Evolutionary conservation across 345 rosid genomes (phyloP).

Genomic region (Ricinus communis): DNA sequence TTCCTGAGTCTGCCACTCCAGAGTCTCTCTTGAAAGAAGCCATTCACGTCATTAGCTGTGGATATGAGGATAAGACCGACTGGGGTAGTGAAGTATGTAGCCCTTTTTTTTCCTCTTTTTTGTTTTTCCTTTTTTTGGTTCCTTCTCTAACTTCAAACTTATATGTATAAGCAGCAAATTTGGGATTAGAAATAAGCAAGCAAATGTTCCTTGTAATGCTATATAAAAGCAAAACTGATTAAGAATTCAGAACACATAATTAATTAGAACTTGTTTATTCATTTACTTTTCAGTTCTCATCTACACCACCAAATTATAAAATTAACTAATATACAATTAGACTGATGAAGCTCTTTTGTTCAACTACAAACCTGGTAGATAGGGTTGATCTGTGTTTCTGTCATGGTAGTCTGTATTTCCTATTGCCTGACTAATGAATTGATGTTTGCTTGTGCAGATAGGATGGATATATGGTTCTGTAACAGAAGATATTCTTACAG

Average conservation of each 20-base stretch:
- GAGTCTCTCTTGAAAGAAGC: constrained; percentile 44
- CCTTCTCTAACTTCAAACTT: background rate
- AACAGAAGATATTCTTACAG: constrained; percentile 42
- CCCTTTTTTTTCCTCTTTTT: background rate
- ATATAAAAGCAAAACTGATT: background rate
- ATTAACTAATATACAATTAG: background rate
- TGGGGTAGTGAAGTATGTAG: constrained; percentile 44
- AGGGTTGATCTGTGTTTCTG: too few species aligned
- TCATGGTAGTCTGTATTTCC: background rate
- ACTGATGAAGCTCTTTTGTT: background rate
- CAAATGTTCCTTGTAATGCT: background rate
- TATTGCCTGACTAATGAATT: background rate
- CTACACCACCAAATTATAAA: background rate
- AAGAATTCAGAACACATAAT: background rate
- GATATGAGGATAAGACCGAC: constrained; percentile 49
- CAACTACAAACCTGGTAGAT: background rate
- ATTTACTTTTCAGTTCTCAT: background rate
- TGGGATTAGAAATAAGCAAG: background rate
- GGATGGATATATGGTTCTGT: constrained; percentile 53
- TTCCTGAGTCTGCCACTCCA: constrained; percentile 39
- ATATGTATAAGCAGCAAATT: background rate
- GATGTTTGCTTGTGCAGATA: constrained; percentile 29
- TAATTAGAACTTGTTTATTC: background rate
- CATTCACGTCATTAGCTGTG: constrained; percentile 49
- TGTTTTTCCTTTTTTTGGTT: background rate